A percentile compares a stretch with the other conserved stretches of the same genome.
Conservation (phyloP, 2,329 filamentous ascomycete genomes). For the Colletotrichum sp. region DNA sequence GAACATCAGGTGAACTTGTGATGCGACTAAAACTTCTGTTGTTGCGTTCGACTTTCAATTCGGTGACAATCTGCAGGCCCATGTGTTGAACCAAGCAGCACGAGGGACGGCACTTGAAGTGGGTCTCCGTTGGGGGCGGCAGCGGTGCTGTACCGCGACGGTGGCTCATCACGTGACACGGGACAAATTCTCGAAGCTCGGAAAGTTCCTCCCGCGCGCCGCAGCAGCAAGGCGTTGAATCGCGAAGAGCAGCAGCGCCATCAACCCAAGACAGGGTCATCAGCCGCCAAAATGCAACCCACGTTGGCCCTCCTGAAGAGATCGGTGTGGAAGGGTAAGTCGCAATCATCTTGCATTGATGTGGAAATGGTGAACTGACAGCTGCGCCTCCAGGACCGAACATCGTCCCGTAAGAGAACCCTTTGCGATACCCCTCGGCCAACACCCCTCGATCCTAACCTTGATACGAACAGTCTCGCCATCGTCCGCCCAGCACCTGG, state of each 20-base stretch:
- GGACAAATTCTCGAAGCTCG: conserved; percentile 6
- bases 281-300: conserved; percentile 63
- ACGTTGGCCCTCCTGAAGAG: conserved; percentile 73
- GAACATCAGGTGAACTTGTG: background rate
- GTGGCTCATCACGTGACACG: conserved; percentile 1
- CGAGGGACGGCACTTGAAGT: background rate
- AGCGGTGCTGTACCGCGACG: background rate
- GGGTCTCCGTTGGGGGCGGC: background rate
- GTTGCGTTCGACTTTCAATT: background rate
- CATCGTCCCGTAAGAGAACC: conserved; percentile 55
- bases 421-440: conserved; percentile 12
- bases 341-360: background rate
- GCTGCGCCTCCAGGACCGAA: conserved; percentile 46
- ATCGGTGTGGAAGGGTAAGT: conserved; percentile 86
- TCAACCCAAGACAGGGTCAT: background rate
- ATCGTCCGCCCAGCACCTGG: conserved; percentile 66
- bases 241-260: background rate
- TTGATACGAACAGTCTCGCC: conserved; percentile 53
- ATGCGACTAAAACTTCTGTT: background rate
- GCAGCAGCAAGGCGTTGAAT: background rate
- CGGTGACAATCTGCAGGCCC: background rate
- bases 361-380: background rate
- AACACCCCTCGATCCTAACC: conserved; percentile 26
- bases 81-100: background rate
- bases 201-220: conserved; percentile 18